Conservation (phyloP, 148 eudicot genomes). For the Suaeda aralocaspica region DNA sequence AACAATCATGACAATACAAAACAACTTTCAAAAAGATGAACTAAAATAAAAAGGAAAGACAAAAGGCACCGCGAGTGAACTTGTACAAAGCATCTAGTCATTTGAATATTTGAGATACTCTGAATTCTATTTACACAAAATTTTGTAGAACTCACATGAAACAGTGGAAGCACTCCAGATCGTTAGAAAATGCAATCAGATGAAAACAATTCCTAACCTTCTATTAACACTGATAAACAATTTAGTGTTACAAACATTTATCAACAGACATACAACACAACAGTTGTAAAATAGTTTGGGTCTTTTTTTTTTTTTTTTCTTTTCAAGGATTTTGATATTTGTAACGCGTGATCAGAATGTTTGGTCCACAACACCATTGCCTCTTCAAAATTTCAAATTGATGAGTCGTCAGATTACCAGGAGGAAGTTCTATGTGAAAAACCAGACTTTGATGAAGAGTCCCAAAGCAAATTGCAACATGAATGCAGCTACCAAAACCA, state of each 20-base stretch:
- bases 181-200: conserved; percentile 2
- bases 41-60: background rate
- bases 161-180: background rate
- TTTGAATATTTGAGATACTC: background rate
- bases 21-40: background rate
- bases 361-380: background rate
- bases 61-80: background rate
- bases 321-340: background rate
- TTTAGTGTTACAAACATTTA: conserved; percentile 2
- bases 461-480: conserved; percentile 72
- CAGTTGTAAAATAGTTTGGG: background rate
- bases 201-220: background rate
- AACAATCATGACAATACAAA: background rate
- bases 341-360: conserved; percentile 9
- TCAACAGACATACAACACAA: conserved; percentile 7
- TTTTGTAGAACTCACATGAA: background rate
- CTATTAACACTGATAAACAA: background rate
- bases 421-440: conserved; percentile 45
- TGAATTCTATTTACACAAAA: conserved; percentile 25
- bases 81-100: conserved; percentile 5
- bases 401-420: background rate
- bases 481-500: conserved; percentile 69
- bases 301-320: background rate
- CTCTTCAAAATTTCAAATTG: background rate
- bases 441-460: conserved; percentile 84